A percentile compares a stretch with the other conserved stretches of the same genome.
Evolutionary conservation across 106 monocot species (phyloP).

Genomic region (Narthecium ossifragum): DNA sequence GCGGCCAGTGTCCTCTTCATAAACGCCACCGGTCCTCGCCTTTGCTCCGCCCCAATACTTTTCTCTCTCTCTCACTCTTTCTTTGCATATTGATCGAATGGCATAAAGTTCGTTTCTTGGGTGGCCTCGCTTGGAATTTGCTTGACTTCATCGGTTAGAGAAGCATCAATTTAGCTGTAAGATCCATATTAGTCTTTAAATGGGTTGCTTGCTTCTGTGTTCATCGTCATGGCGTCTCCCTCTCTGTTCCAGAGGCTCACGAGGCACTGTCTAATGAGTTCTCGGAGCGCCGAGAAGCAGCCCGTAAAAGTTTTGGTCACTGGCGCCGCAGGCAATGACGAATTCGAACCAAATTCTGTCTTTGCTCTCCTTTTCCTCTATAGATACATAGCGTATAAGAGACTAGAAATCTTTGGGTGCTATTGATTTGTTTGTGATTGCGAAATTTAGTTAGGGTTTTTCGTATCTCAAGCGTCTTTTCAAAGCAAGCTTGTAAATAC

Average conservation of each 20-base stretch:
- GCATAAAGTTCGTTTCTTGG: background rate
- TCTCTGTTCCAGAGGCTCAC: conserved; percentile 16
- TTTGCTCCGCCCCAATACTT: too few species aligned
- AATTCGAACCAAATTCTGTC: background rate
- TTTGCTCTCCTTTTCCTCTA: background rate
- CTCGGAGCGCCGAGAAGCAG: conserved; percentile 8
- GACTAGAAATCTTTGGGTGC: too few species aligned
- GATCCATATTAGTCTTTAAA: background rate
- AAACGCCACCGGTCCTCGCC: conserved; percentile 15
- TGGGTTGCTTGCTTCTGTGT: background rate
- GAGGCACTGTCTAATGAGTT: conserved; percentile 5
- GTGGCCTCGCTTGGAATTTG: background rate
- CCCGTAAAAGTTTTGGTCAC: conserved; percentile 38
- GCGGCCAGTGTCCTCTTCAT: conserved; percentile 29
- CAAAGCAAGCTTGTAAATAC: background rate
- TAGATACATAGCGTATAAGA: too few species aligned
- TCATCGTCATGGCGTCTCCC: conserved; percentile 8
- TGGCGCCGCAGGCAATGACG: conserved; percentile 38
- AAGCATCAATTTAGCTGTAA: background rate
- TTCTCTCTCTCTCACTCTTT: background rate
- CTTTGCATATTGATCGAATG: background rate
- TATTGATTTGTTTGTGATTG: background rate
- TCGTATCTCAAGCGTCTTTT: too few species aligned
- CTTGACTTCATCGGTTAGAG: background rate
- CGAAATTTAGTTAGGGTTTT: conserved; percentile 1